phyloP scores from a whole-genome alignment of 2,329 filamentous ascomycete species.

The Calycina marina region DNA sequence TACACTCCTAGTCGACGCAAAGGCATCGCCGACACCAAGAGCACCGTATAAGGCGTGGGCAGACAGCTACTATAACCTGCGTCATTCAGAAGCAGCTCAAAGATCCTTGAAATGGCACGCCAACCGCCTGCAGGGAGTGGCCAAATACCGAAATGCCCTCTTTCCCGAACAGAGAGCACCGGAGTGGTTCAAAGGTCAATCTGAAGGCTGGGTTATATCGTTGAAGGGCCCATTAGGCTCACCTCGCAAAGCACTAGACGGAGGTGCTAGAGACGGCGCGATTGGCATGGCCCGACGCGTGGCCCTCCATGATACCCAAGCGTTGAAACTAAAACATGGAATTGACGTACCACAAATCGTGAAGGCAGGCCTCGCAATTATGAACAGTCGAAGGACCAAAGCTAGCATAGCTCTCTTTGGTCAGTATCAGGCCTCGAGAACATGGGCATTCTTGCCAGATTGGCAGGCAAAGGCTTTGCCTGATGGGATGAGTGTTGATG shows the following conservation, averaged over 20 bases:
- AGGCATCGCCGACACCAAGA: background rate
- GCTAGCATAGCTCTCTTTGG: slow-evolving; percentile 6
- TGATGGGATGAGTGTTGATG: slow-evolving; percentile 6
- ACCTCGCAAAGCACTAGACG: slow-evolving; percentile 3
- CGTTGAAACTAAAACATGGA: slow-evolving; percentile 4
- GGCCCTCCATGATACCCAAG: slow-evolving; percentile 2
- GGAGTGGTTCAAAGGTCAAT: slow-evolving; percentile 7
- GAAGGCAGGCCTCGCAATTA: slow-evolving; percentile 5
- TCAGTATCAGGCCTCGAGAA: slow-evolving; percentile 5
- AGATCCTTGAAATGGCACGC: slow-evolving; percentile 5
- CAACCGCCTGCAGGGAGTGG: slow-evolving; percentile 4
- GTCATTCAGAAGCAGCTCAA: slow-evolving; percentile 2
- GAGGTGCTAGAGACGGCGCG: slow-evolving; percentile 2
- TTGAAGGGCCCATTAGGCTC: slow-evolving; percentile 2
- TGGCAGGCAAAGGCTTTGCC: slow-evolving; percentile 5
- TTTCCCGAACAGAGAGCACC: slow-evolving; percentile 4
- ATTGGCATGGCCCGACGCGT: slow-evolving; percentile 1
- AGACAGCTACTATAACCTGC: slow-evolving; percentile 5
- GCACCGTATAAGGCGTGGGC: slow-evolving; percentile 8
- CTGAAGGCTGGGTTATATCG: slow-evolving; percentile 6
- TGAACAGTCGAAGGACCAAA: slow-evolving; percentile 4
- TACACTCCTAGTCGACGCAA: background rate
- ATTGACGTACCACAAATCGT: slow-evolving; percentile 8
- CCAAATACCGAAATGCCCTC: slow-evolving; percentile 1
- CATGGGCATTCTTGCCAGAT: slow-evolving; percentile 7